Conservation (phyloP, 2,329 filamentous ascomycete genomes). For the Pseudogymnoascus sp. region DNA sequence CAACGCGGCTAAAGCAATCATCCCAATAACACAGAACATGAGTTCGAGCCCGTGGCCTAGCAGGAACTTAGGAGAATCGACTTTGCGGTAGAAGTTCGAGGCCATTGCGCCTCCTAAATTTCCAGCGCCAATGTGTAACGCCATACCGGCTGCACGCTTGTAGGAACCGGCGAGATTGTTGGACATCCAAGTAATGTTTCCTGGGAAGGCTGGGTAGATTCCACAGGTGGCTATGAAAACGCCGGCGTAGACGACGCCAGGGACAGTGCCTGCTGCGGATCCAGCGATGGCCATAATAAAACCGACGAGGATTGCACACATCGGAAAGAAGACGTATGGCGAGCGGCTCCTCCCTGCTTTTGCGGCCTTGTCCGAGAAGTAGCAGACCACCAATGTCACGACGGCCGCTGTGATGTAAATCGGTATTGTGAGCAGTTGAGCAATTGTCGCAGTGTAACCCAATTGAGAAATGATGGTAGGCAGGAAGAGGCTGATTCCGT, state of each 20-base stretch:
- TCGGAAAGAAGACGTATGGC: slow-evolving; percentile 46
- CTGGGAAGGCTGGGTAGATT: slow-evolving; percentile 36
- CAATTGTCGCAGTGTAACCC: slow-evolving; percentile 38
- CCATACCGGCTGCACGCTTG: slow-evolving; percentile 37
- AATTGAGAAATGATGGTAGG: slow-evolving; percentile 38
- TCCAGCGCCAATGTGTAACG: slow-evolving; percentile 36
- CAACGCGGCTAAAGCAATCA: slow-evolving; percentile 30
- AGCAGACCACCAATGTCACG: slow-evolving; percentile 44
- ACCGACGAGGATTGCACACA: slow-evolving; percentile 45
- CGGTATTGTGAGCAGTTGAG: slow-evolving; percentile 34
- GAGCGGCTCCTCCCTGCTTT: slow-evolving; percentile 31
- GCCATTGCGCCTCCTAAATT: slow-evolving; percentile 38
- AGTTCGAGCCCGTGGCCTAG: slow-evolving; percentile 43
- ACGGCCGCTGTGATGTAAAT: slow-evolving; percentile 57
- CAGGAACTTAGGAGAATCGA: slow-evolving; percentile 35
- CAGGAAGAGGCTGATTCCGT: slow-evolving; percentile 33
- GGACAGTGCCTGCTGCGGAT: slow-evolving; percentile 24
- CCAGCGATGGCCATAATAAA: slow-evolving; percentile 41
- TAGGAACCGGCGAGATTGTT: slow-evolving; percentile 49
- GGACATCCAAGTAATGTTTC: slow-evolving; percentile 44
- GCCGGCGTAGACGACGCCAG: slow-evolving; percentile 36
- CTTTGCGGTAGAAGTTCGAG: slow-evolving; percentile 42
- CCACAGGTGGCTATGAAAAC: slow-evolving; percentile 36
- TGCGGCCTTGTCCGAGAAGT: slow-evolving; percentile 44
- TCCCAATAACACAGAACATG: slow-evolving; percentile 38